These are phyloP conservation scores for Porcisia hertigi DNA, from an alignment of 208 protist species.

Conservation along the genomic window DNA sequence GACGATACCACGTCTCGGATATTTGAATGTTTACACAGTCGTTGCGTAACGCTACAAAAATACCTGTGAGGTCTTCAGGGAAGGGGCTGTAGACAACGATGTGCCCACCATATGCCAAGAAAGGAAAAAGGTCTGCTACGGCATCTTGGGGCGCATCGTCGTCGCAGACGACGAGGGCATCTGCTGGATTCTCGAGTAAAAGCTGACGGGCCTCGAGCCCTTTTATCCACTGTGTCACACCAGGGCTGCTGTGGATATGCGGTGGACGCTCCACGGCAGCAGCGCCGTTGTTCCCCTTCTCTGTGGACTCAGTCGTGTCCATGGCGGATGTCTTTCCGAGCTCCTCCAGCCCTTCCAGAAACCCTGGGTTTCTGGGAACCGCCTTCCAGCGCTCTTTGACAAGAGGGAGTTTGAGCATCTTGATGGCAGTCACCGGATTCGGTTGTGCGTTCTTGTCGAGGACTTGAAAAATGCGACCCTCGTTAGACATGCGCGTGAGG, in stretches of 20 bases:
- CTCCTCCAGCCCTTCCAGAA: constrained; percentile 57
- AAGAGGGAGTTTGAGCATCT: constrained; percentile 51
- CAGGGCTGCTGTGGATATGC: constrained; percentile 6
- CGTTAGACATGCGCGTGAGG: constrained; percentile 67
- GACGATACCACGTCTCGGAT: constrained; percentile 92
- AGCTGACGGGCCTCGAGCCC: constrained; percentile 64
- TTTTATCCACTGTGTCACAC: constrained; percentile 73
- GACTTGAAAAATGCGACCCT: constrained; percentile 78
- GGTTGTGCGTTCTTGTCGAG: constrained; percentile 82
- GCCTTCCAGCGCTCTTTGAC: constrained; percentile 87
- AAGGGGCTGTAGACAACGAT: constrained; percentile 90
- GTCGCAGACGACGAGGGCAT: constrained; percentile 81
- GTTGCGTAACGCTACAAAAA: constrained; percentile 64
- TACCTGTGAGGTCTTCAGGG: constrained; percentile 68
- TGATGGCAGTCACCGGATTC: constrained; percentile 58
- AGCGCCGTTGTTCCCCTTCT: neutral
- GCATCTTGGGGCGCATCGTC: constrained; percentile 30
- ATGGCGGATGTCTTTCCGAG: constrained; percentile 12
- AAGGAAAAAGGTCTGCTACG: constrained; percentile 70
- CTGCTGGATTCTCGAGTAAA: constrained; percentile 56
- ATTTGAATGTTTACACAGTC: constrained; percentile 87
- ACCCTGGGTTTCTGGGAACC: constrained; percentile 73
- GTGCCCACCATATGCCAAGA: constrained; percentile 74
- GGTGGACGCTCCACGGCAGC: constrained; percentile 6
- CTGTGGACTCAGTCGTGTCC: constrained; percentile 1